Base-by-base conservation (phyloP, 2,329 filamentous ascomycete species). In the Neurospora sp. region DNA sequence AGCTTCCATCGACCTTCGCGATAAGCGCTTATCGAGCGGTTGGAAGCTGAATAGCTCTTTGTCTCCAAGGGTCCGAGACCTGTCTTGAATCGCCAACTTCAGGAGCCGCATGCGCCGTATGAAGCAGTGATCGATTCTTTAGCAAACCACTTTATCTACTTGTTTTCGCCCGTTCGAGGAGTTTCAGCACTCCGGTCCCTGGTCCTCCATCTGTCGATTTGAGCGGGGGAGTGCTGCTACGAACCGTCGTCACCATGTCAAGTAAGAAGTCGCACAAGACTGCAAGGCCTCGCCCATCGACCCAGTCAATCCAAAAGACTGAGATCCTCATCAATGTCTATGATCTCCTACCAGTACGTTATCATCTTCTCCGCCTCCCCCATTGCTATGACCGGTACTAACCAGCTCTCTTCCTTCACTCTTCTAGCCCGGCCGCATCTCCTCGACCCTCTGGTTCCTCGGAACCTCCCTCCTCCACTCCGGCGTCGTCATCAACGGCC, bases 401-500 rank as follows among this genome's bases (percentile, higher is more conserved):
- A 37, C 46, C 17, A 33, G 36, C 43, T 6, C 19, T 28, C 17
- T 38, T n/a, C 33, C n/a, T 66, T 36, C 28, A 40, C 39, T 38
- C 17, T 38, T 11, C 46, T 72, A 93, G 87, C 91, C 91, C 52
- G 91, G 92, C 67, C 88, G 88, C 74, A 79, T 96, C 46, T 90
- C 92, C n/a, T 89, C 90, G 0, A 75, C 92, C 12, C 85, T 96
- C 38, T 96, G 92, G 92, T 86, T 88, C 23, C 78, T 95, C 69
- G 92, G 92, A 71, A 87, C 90, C 66, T 92, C 90, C 5, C 87
- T 96, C 40, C 86, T 96, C 5, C 92, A 96, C 78, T 92, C 92
- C 0, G 92, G 92, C 68, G 90, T 96, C 69, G 91, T 93, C 52
- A 92, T 96, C 80, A 89, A 90, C 77, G 88, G 90, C 74, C 87